Evolutionary conservation across 805 yeast species (phyloP).

Genomic region (Pichia membranifaciens): DNA sequence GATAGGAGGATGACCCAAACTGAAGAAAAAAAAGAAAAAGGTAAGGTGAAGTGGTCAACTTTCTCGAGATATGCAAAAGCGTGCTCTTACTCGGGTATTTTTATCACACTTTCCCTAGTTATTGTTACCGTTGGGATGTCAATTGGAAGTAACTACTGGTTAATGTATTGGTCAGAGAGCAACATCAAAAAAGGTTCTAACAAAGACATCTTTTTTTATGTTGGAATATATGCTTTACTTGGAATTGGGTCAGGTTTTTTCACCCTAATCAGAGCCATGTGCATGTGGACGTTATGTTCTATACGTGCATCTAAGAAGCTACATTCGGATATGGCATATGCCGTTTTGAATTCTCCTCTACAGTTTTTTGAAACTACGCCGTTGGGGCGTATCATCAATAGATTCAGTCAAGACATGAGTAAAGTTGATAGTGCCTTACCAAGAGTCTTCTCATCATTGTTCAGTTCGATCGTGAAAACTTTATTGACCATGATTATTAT

Average conservation of each 20-base stretch:
- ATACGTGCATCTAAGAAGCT: conserved; percentile 49
- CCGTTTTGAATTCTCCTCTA: conserved; percentile 58
- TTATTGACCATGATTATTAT: conserved; percentile 47
- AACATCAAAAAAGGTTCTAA: conserved; percentile 41
- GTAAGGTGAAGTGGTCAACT: conserved; percentile 50
- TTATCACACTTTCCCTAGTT: conserved; percentile 33
- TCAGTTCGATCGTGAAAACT: conserved; percentile 39
- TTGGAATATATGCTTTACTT: conserved; percentile 48
- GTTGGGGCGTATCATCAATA: conserved; percentile 56
- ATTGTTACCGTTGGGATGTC: conserved; percentile 24
- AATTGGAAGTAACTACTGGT: conserved; percentile 52
- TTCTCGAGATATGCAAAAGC: conserved; percentile 54
- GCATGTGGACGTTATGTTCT: conserved; percentile 46
- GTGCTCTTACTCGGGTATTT: conserved; percentile 48
- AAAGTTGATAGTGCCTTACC: conserved; percentile 54
- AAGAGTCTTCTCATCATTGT: conserved; percentile 44
- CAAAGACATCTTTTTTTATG: conserved; percentile 38
- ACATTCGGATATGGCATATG: conserved; percentile 50
- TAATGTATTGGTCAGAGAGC: conserved; percentile 63
- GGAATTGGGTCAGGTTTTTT: conserved; percentile 50
- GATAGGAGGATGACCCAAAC: conserved; percentile 39
- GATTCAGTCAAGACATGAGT: conserved; percentile 59
- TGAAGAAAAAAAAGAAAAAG: conserved; percentile 50
- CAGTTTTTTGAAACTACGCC: conserved; percentile 66
- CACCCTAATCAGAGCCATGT: conserved; percentile 39